Base-by-base conservation (phyloP, 1,284 basidiomycete genomes). In the Flammula alnicola region DNA sequence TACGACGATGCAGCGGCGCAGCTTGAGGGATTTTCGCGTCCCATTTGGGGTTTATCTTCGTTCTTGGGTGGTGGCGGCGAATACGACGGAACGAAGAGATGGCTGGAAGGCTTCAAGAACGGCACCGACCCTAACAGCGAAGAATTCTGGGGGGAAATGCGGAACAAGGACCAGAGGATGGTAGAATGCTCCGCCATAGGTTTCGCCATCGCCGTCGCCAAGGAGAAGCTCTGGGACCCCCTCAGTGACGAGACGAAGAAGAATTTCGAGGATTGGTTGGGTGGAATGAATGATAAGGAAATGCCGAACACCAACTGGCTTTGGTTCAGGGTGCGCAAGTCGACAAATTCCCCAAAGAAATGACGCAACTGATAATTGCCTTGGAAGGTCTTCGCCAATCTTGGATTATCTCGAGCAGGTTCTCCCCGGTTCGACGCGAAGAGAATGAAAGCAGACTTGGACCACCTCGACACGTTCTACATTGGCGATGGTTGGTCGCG, bases 121-220 rank as follows among this genome's bases (percentile, higher is more conserved):
- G 88, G 88, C 2, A 86, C 85, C 8, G 74, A 90, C 61, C 85
- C 86, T 0, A 65, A 74, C 7, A 74, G 78, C 47, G 71, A 75
- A 2, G 88, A 91, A 67, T 91, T 86, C 65, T 91, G 88, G 88
- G 88, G 87, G 2, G 69, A 78, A 43, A 88, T 88, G 74, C 76
- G 79, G 47, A 79, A 86, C 59, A 87, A 84, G 65, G 88, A 91
- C 63, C 88, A 91, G 67, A 68, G 88, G 20, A 91, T 91, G 88
- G 88, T 91, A 0, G 88, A 90, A 65, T 90, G 88, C 70, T 85
- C 84, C 50, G 83, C 88, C 4, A 83, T 90, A 56, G 87, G 87
- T 1, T 90, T 85, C 64, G 75, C 86, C 0, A 74, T 91, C 37
- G 78, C 85, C 7, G 78, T 88, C 11, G 83, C 84, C 2, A 78